Conservation (phyloP, 108 stramenopile species). For the Seminavis robusta region DNA sequence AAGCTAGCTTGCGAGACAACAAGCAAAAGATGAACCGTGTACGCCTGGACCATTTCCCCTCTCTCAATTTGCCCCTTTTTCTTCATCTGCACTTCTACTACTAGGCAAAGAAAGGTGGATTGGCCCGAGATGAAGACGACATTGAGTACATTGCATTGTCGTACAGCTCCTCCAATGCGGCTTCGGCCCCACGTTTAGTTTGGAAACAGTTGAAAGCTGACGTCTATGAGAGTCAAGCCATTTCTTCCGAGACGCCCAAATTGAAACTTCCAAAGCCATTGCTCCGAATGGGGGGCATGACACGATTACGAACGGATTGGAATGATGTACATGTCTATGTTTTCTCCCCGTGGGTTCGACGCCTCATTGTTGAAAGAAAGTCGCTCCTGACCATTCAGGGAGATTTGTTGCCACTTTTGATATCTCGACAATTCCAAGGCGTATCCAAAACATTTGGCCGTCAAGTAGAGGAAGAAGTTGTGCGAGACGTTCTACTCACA, state of each 20-base stretch:
- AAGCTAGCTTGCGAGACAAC: constrained; percentile 4
- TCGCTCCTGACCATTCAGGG: constrained; percentile 43
- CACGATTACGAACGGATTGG: constrained; percentile 37
- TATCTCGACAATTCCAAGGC: constrained; percentile 71
- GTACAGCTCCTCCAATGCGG: constrained; percentile 8
- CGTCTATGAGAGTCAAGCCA: constrained; percentile 69
- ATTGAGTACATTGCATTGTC: constrained; percentile 81
- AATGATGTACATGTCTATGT: constrained; percentile 81
- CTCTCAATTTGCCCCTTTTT: neutral
- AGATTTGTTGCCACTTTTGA: constrained; percentile 70
- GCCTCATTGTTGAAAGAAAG: constrained; percentile 44
- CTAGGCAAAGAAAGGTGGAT: constrained; percentile 59
- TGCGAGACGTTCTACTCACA: constrained; percentile 3
- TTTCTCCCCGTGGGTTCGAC: constrained; percentile 75
- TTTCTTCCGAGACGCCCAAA: constrained; percentile 75
- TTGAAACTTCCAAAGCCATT: constrained; percentile 53
- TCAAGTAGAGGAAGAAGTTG: constrained; percentile 6
- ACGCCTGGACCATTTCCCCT: neutral
- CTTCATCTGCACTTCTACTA: neutral
- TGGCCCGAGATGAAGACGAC: constrained; percentile 77
- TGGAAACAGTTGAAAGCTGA: constrained; percentile 70
- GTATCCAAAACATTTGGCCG: constrained; percentile 64
- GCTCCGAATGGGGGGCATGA: constrained; percentile 34
- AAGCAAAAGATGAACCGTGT: neutral
- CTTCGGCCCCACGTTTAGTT: constrained; percentile 47